These are phyloP conservation scores for Straminergon stramineum DNA, from an alignment of 225 moss, liverwort and hornwort species.

Conservation along the genomic window DNA sequence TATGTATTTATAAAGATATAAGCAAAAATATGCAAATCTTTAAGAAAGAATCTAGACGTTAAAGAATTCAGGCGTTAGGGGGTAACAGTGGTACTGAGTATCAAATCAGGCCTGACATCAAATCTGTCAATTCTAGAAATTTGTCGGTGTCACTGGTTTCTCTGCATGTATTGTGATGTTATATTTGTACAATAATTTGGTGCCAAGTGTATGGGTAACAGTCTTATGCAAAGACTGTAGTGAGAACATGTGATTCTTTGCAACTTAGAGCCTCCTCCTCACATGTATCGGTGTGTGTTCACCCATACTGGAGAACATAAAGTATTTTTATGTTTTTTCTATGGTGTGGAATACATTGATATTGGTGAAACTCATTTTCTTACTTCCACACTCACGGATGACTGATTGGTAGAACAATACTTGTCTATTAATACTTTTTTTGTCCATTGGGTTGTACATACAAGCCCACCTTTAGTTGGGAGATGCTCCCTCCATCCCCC, in stretches of 20 bases:
- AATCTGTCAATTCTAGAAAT: background rate
- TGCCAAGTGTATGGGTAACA: too few relatives aligned
- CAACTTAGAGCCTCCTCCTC: background rate
- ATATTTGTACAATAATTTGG: too few relatives aligned
- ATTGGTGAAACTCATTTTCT: background rate
- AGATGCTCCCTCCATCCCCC: too few relatives aligned
- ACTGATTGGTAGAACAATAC: background rate
- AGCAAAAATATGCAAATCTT: background rate
- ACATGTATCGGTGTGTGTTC: background rate
- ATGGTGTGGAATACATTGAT: background rate
- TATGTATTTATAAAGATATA: background rate
- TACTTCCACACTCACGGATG: background rate
- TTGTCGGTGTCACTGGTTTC: background rate
- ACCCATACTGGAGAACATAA: background rate
- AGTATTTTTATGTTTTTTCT: background rate
- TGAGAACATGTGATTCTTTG: background rate
- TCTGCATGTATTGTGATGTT: background rate
- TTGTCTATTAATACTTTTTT: background rate
- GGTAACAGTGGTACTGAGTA: background rate
- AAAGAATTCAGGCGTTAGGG: too few relatives aligned
- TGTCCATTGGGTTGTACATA: accelerated
- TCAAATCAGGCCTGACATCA: background rate
- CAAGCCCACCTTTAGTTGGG: too few relatives aligned
- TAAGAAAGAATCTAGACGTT: background rate
- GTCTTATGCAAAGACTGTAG: background rate